Evolutionary conservation across 2,329 filamentous ascomycete genomes (phyloP), one percentile per base, ranked within the genome.

Genomic region (Penicillium sp.): DNA sequence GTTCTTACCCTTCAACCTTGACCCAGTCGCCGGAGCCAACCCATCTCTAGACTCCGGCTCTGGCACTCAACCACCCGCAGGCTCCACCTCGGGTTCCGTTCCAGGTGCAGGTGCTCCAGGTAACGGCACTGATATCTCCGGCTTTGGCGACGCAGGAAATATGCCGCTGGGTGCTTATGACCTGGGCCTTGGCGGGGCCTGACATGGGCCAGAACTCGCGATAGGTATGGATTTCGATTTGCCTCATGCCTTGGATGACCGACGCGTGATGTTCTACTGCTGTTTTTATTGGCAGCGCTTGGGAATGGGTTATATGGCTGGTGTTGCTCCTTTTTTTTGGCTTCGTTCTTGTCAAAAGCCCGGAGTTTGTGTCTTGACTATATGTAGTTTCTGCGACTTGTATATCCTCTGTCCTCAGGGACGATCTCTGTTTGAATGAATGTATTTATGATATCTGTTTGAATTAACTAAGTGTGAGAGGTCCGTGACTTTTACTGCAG

Each of bases 1-100:
- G 88, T 95, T 95, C 68, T 84, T 95, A 75, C 89, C 91, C 1
- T 95, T 95, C 71, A 95, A 95, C 65, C 83, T 95, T 71, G 88
- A 93, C 50, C 88, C 89, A 4, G 49, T 69, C 15, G 58, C 64
- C 20, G 50, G 44, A 31, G 48, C 33, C 7, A 52, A 35, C 29
- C 44, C 49, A 24, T 41, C 55, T 27, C 44, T 45, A 9, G 32
- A 38, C 12, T 41, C 47, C 24, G 33, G 15, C 27, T 13, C 46
- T 27, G 46, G 47, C 23, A 4, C 43, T 9, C 45, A 43, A 31
- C 35, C 49, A 20, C 24, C 48, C 9, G 35, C 33, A 32, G 39
- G 42, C 20, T 44, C 50, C 6, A 42, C 50, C 20, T 52, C 54
- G 8, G 53, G 44, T 10, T 42, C 49, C 3, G 51, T 40, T 1